These are phyloP conservation scores for Thinopyrum elongatum DNA, from an alignment of 176 grass and related monocot species.

Conservation along the genomic window DNA sequence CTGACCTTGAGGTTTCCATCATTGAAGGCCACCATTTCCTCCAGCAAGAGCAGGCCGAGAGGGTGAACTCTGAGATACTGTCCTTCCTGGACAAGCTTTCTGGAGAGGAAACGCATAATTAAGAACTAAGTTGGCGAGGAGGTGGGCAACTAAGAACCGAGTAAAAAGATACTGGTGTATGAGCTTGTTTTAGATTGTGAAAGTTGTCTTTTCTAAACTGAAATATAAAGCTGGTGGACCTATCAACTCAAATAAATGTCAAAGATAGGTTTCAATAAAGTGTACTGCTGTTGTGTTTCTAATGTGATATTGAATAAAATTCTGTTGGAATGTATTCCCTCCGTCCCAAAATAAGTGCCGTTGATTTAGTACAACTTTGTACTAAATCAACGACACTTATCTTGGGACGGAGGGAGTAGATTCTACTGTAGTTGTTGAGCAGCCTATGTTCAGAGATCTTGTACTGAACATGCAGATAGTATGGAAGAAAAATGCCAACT, in stretches of 20 bases:
- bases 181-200: neutral
- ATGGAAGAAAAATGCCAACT: neutral
- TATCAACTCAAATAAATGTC: slow-evolving; percentile 11
- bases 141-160: neutral
- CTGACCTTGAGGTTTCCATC: slow-evolving; percentile 39
- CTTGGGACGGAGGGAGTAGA: too few relatives aligned
- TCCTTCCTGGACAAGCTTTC: slow-evolving; percentile 41
- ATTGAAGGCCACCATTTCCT: slow-evolving; percentile 61
- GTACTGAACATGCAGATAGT: neutral
- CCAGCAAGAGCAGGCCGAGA: slow-evolving; percentile 60
- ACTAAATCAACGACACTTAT: too few relatives aligned
- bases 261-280: neutral
- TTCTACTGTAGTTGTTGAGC: neutral
- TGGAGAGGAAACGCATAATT: neutral
- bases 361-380: too few relatives aligned
- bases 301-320: too few relatives aligned
- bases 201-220: neutral
- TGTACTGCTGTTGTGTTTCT: neutral
- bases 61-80: slow-evolving; percentile 50
- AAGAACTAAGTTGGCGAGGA: neutral
- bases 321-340: too few relatives aligned
- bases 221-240: neutral
- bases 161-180: neutral
- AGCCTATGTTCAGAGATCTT: neutral
- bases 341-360: too few relatives aligned